Evolutionary conservation across 2,329 filamentous ascomycete genomes (phyloP).

Genomic region (Ophiocordyceps camponoti-floridani): DNA sequence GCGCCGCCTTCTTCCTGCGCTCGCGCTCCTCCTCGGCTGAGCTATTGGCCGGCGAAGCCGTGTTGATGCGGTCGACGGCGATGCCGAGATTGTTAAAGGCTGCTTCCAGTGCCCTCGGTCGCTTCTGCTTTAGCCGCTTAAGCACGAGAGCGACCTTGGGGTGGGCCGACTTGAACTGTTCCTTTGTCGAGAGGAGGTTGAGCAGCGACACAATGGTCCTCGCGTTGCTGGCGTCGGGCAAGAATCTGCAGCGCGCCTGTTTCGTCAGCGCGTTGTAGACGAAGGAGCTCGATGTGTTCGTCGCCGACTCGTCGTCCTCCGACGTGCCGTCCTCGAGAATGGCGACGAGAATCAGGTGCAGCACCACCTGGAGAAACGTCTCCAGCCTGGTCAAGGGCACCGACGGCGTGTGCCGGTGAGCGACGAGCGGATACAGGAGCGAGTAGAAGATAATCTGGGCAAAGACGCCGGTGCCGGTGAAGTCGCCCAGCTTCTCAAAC

Average conservation of each 20-base stretch:
- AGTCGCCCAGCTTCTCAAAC: conserved; percentile 58
- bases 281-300: conserved; percentile 41
- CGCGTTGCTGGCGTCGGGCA: conserved; percentile 33
- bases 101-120: conserved; percentile 52
- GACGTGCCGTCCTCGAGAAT: conserved; percentile 61
- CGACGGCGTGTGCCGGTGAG: conserved; percentile 47
- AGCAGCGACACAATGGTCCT: conserved; percentile 49
- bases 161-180: conserved; percentile 66
- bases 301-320: conserved; percentile 30
- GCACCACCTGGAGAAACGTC: conserved; percentile 75
- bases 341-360: conserved; percentile 76
- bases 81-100: conserved; percentile 48
- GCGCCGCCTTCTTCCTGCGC: conserved; percentile 75
- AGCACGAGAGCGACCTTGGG: conserved; percentile 73
- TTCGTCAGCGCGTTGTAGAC: conserved; percentile 51
- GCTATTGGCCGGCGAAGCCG: conserved; percentile 58
- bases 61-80: conserved; percentile 62
- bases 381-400: conserved; percentile 74
- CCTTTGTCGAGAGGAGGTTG: conserved; percentile 43
- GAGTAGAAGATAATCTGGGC: conserved; percentile 81
- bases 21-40: conserved; percentile 57
- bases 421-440: conserved; percentile 61
- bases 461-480: conserved; percentile 74
- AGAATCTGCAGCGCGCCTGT: conserved; percentile 41
- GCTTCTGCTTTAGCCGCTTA: conserved; percentile 68